phyloP scores from a whole-genome alignment of 2,329 filamentous ascomycete species.

The Colletotrichum graminicola region DNA sequence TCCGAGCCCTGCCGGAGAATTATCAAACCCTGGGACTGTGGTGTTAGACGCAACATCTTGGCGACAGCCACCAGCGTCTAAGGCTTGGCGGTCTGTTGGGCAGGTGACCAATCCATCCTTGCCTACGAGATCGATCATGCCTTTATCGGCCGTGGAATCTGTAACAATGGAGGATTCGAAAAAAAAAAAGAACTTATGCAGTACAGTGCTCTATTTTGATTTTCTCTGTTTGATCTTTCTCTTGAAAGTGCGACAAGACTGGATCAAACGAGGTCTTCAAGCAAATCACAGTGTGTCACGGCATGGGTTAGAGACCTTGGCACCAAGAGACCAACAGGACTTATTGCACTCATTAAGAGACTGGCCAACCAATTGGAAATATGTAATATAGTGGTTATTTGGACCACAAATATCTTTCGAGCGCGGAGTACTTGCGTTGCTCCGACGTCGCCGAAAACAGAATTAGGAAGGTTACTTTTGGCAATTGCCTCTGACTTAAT shows the following conservation, averaged over 20 bases:
- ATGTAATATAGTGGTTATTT: background rate
- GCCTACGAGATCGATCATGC: too few relatives aligned
- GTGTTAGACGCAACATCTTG: background rate
- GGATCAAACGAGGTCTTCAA: background rate
- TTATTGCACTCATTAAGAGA: background rate
- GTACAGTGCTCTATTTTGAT: background rate
- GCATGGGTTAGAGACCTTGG: too few relatives aligned
- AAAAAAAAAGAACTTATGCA: too few relatives aligned
- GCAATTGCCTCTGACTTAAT: background rate
- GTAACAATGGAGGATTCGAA: fast-evolving
- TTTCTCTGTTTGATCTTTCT: background rate
- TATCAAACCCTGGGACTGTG: background rate
- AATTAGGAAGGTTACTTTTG: background rate
- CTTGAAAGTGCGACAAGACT: background rate
- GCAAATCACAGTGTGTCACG: background rate
- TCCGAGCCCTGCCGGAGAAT: background rate
- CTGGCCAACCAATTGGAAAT: background rate
- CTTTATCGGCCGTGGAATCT: background rate
- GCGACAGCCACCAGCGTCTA: background rate
- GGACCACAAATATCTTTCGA: background rate
- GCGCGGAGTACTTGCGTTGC: background rate
- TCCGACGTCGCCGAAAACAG: background rate
- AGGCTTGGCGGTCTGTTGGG: background rate
- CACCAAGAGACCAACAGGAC: fast-evolving
- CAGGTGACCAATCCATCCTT: too few relatives aligned